Evolutionary conservation across 2,329 filamentous ascomycete genomes (phyloP), one percentile per base, ranked within the genome.

Genomic region (Shiraia sp.): DNA sequence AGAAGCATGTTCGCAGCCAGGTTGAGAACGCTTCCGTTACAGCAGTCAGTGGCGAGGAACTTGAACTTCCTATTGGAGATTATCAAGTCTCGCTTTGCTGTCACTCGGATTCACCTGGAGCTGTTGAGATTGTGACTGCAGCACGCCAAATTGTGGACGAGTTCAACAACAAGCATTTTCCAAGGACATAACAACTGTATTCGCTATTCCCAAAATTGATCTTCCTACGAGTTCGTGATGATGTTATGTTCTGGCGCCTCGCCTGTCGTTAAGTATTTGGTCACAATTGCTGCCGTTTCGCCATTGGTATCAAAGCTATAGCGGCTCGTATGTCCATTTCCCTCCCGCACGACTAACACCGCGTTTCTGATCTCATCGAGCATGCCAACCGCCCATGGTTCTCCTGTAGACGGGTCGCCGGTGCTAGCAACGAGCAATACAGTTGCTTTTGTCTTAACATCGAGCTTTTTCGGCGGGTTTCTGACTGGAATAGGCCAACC

Each of bases 41-140:
- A 5, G 67, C 72, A 0, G 68, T 72, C 5, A 71, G 66, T 4
- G 72, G 72, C 10, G 70, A 74, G 44, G 60, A 70, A 26, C 50
- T 75, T 2, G 53, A 72, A 23, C 47, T 75, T 23, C 72, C 71
- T 0, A 49, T 74, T 6, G 69, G 68, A 12, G 63, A 72, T n/a
- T 63, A 73, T 36, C 54, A 72, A 30, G 66, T 75, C 2, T 71
- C 68, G 12, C 48, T 75, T 10, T 75, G 73, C 55, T 75, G 72
- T 43, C 72, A 75, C 36, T 72, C 69, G 2, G 72, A 75, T 42
- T 72, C 68, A 13, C 72, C 72, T 1, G 72, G 70, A 7, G 71
- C 71, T 3, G 57, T 75, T 6, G 65, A 73, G 8, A 75, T 75
- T 40, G 71, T 75, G 2, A 71, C 61, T 10, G 66, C 71, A 6